Evolutionary conservation across 495 filamentous ascomycete species (phyloP).

Genomic region (Aspergillus biplanus): DNA sequence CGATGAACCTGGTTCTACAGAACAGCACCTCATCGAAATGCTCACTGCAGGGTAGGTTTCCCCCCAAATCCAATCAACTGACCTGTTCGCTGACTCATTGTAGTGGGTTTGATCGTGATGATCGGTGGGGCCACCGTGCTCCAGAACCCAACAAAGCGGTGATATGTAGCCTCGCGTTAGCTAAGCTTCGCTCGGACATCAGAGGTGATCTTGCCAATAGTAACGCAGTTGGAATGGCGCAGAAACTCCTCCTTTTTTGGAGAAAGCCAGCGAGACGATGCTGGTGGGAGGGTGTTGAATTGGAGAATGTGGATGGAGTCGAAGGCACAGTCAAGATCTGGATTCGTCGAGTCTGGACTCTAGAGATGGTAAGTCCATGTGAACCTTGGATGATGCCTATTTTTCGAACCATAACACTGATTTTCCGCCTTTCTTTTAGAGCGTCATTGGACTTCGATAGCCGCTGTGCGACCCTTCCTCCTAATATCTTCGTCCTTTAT

Average conservation of each 20-base stretch:
- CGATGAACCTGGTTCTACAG: constrained; percentile 93
- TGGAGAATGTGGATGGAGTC: constrained; percentile 86
- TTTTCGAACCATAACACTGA: constrained; percentile 28
- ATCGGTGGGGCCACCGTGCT: constrained; percentile 93
- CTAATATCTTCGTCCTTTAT: constrained; percentile 23
- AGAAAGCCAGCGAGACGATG: constrained; percentile 93
- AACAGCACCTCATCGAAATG: constrained; percentile 99
- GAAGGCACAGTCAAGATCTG: constrained; percentile 94
- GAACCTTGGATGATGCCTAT: not conserved
- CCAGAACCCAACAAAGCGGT: constrained; percentile 97
- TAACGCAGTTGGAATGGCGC: constrained; percentile 95
- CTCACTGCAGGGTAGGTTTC: constrained; percentile 87
- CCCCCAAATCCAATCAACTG: not conserved
- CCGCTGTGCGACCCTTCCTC: constrained; percentile 10
- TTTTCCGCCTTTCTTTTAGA: constrained; percentile 45
- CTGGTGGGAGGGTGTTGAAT: constrained; percentile 99
- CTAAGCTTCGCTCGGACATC: constrained; percentile 89
- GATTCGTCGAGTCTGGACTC: constrained; percentile 96
- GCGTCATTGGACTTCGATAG: constrained; percentile 87
- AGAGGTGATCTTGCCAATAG: constrained; percentile 74
- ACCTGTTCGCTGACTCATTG: constrained; percentile 22
- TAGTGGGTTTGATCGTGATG: constrained; percentile 95
- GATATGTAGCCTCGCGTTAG: constrained; percentile 93
- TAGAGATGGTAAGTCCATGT: constrained; percentile 79
- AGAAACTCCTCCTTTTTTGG: constrained; percentile 98